Base-by-base conservation (phyloP, 176 grass and related monocot genomes). In the Leersia perrieri region DNA sequence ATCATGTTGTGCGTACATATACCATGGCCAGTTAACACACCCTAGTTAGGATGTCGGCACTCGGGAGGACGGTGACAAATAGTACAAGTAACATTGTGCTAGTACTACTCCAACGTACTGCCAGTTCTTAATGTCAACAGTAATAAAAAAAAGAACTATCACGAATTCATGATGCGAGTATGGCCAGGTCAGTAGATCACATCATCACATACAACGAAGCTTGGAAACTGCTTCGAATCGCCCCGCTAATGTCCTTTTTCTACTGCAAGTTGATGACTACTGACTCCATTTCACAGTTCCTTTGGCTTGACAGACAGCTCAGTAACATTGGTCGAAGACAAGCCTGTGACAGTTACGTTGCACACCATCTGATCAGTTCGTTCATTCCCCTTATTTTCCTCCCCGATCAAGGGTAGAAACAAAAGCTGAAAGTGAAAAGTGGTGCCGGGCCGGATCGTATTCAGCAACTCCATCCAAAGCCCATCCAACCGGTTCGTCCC, bases 301-400 rank as follows among this genome's bases (percentile, higher is more conserved):
- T 49, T 49, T 49, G 47, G 53, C 22, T 62, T 62, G 74, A 76
- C 57, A 29, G 74, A 76, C 57, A 29, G 34, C 74, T 18, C 3
- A 11, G 23, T 76, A 29, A 29, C 73, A 76, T 76, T 20, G 73
- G 73, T 38, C 33, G 53, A 76, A 61, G 73, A 60, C 20, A 39
- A 76, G 51, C 16, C 49, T 7, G 72, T 60, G 31, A 55, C 51
- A 2, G 26, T 57, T 32, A 11, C n/a, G 33, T 25, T 20, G 23
- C 33, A 15, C 33, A 22, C 9, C 1, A 26, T 61, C 53, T 18
- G 32, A 40, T 29, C n/a, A n/a, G n/a, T n/a, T n/a, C n/a, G n/a
- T n/a, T n/a, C n/a, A n/a, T n/a, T n/a, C n/a, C n/a, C n/a, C n/a
- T n/a, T n/a, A n/a, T n/a, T n/a, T n/a, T n/a, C n/a, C n/a, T n/a